Base-by-base conservation (phyloP, 208 protist genomes). In the Acanthamoeba royreba region DNA sequence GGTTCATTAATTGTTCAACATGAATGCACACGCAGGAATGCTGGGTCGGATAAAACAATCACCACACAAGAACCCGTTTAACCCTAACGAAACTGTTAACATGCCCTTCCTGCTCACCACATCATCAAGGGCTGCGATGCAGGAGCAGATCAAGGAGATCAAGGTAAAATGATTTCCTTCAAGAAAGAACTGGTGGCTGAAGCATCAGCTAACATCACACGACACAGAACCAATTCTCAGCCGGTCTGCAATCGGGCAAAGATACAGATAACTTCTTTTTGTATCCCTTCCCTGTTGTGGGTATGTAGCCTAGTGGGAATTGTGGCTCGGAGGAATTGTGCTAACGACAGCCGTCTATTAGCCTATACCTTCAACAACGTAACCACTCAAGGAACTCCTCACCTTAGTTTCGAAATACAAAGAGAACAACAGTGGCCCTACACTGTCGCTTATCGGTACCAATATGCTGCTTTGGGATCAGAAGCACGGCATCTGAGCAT, bases 391-490 rank as follows among this genome's bases (percentile, higher is more conserved):
- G 79, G 47, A n/a, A 61, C 79, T 7, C 49, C 79, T 15, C 79
- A n/a, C 31, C 49, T 88, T 5, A 88, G 79, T n/a, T 61, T 88
- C 43, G 79, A 88, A 38, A 9, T 88, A 22, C 43, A 61, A 33
- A 52, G 79, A 7, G 79, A 88, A 46, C 28, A 88, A 22, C 79
- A 88, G 49, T 88, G n/a, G 4, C 79, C 79, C 42, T 88, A 88
- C 33, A n/a, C 55, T 17, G 43, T 63, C 49, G 79, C 43, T 46
- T 88, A 88, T 25, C 31, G 22, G 79, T 88, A 55, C 28, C 0
- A 45, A 15, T 38, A 4, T 19, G 3, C 40, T 25, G 3, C 45
- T 33, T 49, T 33, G 22, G 11, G 11, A 19, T 13, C n/a, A 17
- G 33, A 42, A 11, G 31, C 72, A 42, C 4, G 22, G 22, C 4